Percentiles rank a stretch among this genome's conserved stretches.
These are phyloP conservation scores for Fonsecaea pedrosoi DNA, from an alignment of 2,329 filamentous ascomycete genomes.

Conservation along the genomic window DNA sequence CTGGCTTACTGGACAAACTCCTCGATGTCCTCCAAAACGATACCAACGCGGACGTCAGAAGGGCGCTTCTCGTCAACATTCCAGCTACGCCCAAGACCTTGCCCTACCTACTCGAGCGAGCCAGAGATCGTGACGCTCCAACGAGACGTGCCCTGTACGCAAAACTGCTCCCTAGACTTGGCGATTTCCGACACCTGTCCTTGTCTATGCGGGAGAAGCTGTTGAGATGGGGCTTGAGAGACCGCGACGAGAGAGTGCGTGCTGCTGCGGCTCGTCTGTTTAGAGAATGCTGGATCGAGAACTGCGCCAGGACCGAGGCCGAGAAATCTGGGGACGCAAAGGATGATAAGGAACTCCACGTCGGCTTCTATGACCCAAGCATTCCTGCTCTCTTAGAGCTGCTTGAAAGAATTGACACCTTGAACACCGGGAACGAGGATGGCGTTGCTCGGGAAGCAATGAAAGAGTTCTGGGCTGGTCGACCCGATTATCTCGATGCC, in stretches of 20 bases:
- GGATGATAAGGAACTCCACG: slow-evolving; percentile 48
- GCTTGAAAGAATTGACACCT: slow-evolving; percentile 89
- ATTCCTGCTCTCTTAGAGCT: slow-evolving; percentile 88
- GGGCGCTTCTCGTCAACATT: slow-evolving; percentile 87
- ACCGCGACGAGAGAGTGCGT: slow-evolving; percentile 91
- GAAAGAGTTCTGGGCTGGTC: slow-evolving; percentile 93
- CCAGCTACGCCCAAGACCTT: slow-evolving; percentile 82
- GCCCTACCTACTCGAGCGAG: slow-evolving; percentile 86
- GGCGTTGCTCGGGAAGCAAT: slow-evolving; percentile 93
- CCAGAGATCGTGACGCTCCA: slow-evolving; percentile 82
- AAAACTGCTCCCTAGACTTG: slow-evolving; percentile 81
- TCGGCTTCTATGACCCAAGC: slow-evolving; percentile 64
- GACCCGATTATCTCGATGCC: slow-evolving; percentile 64
- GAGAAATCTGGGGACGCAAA: slow-evolving; percentile 47
- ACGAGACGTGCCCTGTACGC: slow-evolving; percentile 88
- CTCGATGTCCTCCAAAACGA: slow-evolving; percentile 91
- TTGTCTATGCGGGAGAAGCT: slow-evolving; percentile 95
- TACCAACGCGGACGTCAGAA: slow-evolving; percentile 88
- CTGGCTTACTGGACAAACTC: slow-evolving; percentile 79
- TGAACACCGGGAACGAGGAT: slow-evolving; percentile 86
- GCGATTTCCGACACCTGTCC: slow-evolving; percentile 92
- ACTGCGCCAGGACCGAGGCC: slow-evolving; percentile 71
- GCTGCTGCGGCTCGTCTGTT: slow-evolving; percentile 91
- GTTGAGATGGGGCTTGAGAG: slow-evolving; percentile 89
- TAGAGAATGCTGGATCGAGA: slow-evolving; percentile 95